phyloP scores from a whole-genome alignment of 2,329 filamentous ascomycete genomes.

The Alternaria atra region DNA sequence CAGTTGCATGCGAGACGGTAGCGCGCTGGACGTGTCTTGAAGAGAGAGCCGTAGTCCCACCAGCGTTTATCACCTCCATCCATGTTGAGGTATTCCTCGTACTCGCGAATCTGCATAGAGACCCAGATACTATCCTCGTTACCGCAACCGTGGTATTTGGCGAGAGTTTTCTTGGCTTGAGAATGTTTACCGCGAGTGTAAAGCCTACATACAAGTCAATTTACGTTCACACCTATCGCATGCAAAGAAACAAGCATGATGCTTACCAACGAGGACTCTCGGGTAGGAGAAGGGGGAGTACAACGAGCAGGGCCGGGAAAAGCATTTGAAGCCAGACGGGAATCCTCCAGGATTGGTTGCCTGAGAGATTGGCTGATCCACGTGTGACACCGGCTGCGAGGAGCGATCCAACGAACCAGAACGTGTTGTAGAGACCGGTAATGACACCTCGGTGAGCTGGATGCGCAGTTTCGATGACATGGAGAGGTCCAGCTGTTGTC shows the following conservation, averaged over 20 bases:
- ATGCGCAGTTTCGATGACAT: conserved; percentile 68
- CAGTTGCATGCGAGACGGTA: conserved; percentile 63
- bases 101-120: conserved; percentile 46
- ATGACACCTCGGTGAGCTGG: conserved; percentile 64
- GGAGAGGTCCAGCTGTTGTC: conserved; percentile 65
- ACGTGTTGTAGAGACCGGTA: conserved; percentile 55
- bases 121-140: conserved; percentile 45
- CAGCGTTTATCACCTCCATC: conserved; percentile 64
- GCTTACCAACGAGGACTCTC: conserved; percentile 53
- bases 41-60: conserved; percentile 65
- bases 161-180: conserved; percentile 63
- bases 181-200: conserved; percentile 62
- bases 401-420: conserved; percentile 54
- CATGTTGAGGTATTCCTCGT: conserved; percentile 63
- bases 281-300: conserved; percentile 61
- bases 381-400: conserved; percentile 39
- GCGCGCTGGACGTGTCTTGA: conserved; percentile 57
- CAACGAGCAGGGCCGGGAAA: conserved; percentile 53
- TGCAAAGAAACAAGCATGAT: neutral
- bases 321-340: conserved; percentile 41
- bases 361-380: conserved; percentile 27
- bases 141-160: conserved; percentile 63
- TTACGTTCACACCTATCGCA: neutral
- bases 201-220: conserved; percentile 58
- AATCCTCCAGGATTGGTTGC: conserved; percentile 32